A percentile compares a stretch with the other conserved stretches of the same genome.
Evolutionary conservation across 805 yeast species (phyloP).

Genomic region (Millerozyma acaciae): DNA sequence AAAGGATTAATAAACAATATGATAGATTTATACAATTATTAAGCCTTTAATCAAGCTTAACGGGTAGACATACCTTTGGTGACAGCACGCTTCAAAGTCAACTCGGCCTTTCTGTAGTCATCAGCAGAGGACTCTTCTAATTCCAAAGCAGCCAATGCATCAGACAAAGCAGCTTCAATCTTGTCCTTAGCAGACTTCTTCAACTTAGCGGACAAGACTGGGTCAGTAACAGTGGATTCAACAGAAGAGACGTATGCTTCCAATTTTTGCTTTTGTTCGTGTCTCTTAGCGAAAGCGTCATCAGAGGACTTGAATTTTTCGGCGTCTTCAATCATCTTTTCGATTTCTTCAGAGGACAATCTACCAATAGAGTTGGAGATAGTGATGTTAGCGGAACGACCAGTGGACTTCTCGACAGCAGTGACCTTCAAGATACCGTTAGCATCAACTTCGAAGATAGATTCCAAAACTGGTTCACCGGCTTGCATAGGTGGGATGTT

Average conservation of each 20-base stretch:
- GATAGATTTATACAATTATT: constrained; percentile 11
- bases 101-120: constrained; percentile 98
- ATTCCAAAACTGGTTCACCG: constrained; percentile 49
- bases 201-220: constrained; percentile 94
- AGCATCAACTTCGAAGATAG: constrained; percentile 49
- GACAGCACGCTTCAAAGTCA: constrained; percentile 97
- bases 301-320: constrained; percentile 88
- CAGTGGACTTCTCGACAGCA: constrained; percentile 47
- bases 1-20: constrained; percentile 11
- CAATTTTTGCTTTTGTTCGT: constrained; percentile 98
- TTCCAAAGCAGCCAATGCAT: constrained; percentile 96
- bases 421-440: constrained; percentile 50
- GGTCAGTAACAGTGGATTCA: constrained; percentile 96
- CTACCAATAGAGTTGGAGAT: constrained; percentile 49
- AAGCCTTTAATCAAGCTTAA: constrained; percentile 41
- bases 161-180: constrained; percentile 96
- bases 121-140: constrained; percentile 95
- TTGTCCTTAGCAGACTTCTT: constrained; percentile 96
- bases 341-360: constrained; percentile 47
- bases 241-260: constrained; percentile 97
- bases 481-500: constrained; percentile 50
- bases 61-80: constrained; percentile 99
- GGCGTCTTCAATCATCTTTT: constrained; percentile 47
- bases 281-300: constrained; percentile 98
- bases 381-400: constrained; percentile 48